Evolutionary conservation across 2,329 filamentous ascomycete genomes (phyloP).

Genomic region (Cercospora beticola): DNA sequence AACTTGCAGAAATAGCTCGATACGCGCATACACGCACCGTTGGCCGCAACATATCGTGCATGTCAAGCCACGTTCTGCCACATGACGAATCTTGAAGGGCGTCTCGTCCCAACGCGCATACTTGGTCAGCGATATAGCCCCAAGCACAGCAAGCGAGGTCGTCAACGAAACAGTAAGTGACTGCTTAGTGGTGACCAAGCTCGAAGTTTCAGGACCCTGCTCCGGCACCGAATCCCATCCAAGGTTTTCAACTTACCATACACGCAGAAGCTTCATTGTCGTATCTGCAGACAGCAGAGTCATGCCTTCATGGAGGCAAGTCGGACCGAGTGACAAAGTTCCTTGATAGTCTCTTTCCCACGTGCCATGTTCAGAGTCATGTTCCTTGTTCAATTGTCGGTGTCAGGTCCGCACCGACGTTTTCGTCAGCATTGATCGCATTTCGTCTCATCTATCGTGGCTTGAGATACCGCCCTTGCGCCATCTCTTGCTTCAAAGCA

Average conservation of each 20-base stretch:
- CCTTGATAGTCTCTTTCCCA: background rate
- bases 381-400: background rate
- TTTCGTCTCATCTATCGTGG: constrained; percentile 26
- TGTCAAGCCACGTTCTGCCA: background rate
- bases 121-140: background rate
- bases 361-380: background rate
- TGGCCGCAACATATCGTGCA: background rate
- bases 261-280: background rate
- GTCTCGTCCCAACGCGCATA: background rate
- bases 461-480: constrained; percentile 52
- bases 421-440: background rate
- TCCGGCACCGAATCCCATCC: background rate
- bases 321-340: background rate
- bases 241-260: background rate
- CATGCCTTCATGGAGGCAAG: background rate
- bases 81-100: background rate
- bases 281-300: background rate
- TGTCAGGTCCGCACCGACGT: background rate
- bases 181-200: background rate
- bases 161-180: background rate
- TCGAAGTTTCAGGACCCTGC: background rate
- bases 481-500: constrained; percentile 75
- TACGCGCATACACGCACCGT: background rate
- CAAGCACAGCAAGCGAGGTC: background rate
- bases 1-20: background rate